Conservation (phyloP, 345 rosid genomes). For the Populus tremula region DNA sequence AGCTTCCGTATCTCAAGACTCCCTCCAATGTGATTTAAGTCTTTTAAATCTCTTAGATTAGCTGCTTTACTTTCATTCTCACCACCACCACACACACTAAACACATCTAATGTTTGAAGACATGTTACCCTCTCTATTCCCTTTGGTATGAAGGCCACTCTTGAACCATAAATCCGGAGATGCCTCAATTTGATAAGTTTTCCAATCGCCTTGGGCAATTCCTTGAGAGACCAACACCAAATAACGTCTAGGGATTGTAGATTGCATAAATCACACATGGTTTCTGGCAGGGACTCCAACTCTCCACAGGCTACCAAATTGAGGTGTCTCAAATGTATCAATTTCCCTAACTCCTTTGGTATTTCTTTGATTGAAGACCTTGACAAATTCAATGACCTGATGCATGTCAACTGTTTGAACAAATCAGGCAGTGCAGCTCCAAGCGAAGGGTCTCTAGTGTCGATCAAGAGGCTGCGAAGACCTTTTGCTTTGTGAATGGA, state of each 20-base stretch:
- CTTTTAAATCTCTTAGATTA: background rate
- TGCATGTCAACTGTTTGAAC: background rate
- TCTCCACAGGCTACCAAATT: background rate
- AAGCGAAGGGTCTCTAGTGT: no score
- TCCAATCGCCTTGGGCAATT: slow-evolving; percentile 6
- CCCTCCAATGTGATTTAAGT: background rate
- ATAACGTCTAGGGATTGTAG: background rate
- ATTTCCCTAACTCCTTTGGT: background rate
- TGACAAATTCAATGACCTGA: slow-evolving; percentile 7
- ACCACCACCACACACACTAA: background rate
- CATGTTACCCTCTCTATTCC: slow-evolving; percentile 10
- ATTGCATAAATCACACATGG: slow-evolving; percentile 9
- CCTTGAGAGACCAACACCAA: background rate
- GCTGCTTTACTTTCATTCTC: background rate
- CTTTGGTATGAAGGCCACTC: slow-evolving; percentile 1
- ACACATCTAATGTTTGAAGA: background rate
- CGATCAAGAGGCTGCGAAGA: no score
- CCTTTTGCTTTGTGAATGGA: no score
- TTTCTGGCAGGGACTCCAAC: slow-evolving; percentile 8
- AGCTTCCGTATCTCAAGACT: background rate
- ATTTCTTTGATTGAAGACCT: background rate
- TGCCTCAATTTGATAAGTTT: background rate
- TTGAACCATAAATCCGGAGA: background rate
- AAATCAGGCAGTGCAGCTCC: background rate
- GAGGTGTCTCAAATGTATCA: slow-evolving; percentile 13